Conservation (phyloP, 1,284 basidiomycete species). For the Sphagnurus paluster region DNA sequence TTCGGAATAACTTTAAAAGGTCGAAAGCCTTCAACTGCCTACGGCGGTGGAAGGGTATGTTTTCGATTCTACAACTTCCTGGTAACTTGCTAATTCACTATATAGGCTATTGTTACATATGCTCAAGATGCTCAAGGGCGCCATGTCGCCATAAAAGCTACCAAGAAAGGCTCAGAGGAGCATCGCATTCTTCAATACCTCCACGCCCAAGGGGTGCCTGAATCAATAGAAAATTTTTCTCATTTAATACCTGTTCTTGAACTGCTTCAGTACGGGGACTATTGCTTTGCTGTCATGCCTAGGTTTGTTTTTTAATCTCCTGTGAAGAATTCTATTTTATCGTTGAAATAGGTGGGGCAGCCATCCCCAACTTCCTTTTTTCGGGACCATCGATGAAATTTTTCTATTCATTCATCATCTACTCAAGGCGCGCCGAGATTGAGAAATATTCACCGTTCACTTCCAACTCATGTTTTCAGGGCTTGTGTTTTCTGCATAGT, state of each 20-base stretch:
- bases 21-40: too few species aligned
- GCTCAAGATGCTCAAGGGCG: conserved; percentile 20
- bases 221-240: neutral
- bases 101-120: conserved; percentile 9
- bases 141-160: conserved; percentile 23
- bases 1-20: neutral
- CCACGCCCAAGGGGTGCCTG: neutral
- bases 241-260: conserved; percentile 20
- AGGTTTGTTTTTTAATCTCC: conserved; percentile 12
- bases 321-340: neutral
- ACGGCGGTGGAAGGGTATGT: too few species aligned
- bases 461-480: conserved; percentile 7
- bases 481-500: conserved; percentile 20
- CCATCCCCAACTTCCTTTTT: neutral
- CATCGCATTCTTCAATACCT: conserved; percentile 14
- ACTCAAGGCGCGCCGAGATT: neutral
- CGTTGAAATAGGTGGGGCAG: conserved; percentile 1
- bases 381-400: neutral
- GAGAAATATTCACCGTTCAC: neutral
- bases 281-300: conserved; percentile 25
- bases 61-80: too few species aligned
- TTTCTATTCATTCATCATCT: neutral
- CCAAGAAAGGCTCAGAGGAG: conserved; percentile 16
- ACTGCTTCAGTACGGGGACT: conserved; percentile 13
- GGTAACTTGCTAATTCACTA: neutral